Evolutionary conservation across 495 filamentous ascomycete genomes (phyloP).

Genomic region (Aspergillus mulundensis): DNA sequence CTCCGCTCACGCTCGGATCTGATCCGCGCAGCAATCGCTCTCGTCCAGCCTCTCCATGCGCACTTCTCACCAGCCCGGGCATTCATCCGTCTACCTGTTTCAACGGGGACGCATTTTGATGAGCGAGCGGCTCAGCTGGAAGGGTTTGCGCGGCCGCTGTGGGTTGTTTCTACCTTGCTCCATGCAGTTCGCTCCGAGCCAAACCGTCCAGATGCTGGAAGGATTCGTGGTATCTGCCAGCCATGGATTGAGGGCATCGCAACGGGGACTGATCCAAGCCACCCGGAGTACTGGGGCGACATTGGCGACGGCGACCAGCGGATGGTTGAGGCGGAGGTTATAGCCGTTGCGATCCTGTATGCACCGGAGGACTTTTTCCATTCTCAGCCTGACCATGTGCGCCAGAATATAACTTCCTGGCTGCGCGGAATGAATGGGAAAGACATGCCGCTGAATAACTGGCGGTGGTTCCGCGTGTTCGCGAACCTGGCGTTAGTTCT

Average conservation of each 20-base stretch:
- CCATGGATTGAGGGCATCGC: conserved; percentile 3
- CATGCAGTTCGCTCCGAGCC: background rate
- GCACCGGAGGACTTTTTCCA: conserved; percentile 6
- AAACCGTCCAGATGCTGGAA: background rate
- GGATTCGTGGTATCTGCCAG: background rate
- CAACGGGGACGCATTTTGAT: conserved; percentile 8
- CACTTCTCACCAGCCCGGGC: background rate
- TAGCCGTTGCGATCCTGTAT: background rate
- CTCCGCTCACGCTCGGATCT: background rate
- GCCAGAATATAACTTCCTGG: conserved; percentile 1
- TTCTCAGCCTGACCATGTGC: background rate
- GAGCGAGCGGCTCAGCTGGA: conserved; percentile 1
- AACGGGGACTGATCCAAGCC: background rate
- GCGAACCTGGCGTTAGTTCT: conserved; percentile 3
- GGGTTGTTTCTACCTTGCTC: background rate
- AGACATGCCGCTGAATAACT: conserved; percentile 7
- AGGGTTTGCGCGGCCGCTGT: conserved; percentile 5
- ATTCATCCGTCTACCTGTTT: background rate
- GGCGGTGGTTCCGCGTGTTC: conserved; percentile 11
- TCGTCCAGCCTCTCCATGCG: background rate
- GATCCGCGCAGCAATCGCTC: conserved; percentile 1
- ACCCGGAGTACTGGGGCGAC: conserved; percentile 6
- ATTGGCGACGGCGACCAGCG: conserved; percentile 4
- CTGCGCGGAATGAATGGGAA: conserved; percentile 7
- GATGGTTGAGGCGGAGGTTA: conserved; percentile 9